Conservation (phyloP, 2,329 filamentous ascomycete species). For the Botryotinia globosa region DNA sequence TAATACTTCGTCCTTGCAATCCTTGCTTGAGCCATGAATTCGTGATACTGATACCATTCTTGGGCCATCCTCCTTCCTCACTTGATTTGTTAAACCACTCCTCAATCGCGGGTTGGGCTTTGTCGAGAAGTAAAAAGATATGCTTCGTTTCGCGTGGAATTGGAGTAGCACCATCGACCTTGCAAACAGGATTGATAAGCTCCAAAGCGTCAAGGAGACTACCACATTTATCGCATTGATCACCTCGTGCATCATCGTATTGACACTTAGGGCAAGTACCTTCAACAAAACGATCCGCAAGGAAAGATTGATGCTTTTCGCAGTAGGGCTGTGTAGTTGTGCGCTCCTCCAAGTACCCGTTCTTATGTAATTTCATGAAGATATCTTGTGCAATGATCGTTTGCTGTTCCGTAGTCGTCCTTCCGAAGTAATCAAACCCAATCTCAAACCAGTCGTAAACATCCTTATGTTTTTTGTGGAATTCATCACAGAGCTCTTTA, state of each 20-base stretch:
- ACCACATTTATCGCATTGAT: constrained; percentile 75
- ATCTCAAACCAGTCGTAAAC: constrained; percentile 98
- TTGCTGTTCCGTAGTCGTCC: constrained; percentile 84
- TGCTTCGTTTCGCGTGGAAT: constrained; percentile 83
- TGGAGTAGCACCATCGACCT: constrained; percentile 81
- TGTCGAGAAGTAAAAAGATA: constrained; percentile 83
- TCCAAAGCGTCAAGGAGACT: constrained; percentile 56
- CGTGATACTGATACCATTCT: constrained; percentile 73
- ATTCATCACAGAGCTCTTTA: constrained; percentile 84
- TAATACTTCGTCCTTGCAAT: constrained; percentile 82
- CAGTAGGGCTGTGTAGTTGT: constrained; percentile 90
- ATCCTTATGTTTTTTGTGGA: constrained; percentile 83
- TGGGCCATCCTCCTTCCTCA: constrained; percentile 71
- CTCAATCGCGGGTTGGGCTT: constrained; percentile 72
- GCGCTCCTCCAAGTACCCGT: constrained; percentile 83
- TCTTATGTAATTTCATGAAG: constrained; percentile 82
- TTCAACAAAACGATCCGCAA: constrained; percentile 85
- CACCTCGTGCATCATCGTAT: constrained; percentile 68
- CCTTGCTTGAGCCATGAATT: constrained; percentile 81
- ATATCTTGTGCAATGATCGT: constrained; percentile 92
- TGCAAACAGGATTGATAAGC: constrained; percentile 83
- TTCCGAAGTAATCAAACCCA: constrained; percentile 90
- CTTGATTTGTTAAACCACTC: constrained; percentile 74
- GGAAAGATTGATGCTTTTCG: constrained; percentile 69
- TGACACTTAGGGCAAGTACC: constrained; percentile 73